Base-by-base conservation (phyloP, 2,329 filamentous ascomycete genomes). In the Trichoderma afroharzianum region DNA sequence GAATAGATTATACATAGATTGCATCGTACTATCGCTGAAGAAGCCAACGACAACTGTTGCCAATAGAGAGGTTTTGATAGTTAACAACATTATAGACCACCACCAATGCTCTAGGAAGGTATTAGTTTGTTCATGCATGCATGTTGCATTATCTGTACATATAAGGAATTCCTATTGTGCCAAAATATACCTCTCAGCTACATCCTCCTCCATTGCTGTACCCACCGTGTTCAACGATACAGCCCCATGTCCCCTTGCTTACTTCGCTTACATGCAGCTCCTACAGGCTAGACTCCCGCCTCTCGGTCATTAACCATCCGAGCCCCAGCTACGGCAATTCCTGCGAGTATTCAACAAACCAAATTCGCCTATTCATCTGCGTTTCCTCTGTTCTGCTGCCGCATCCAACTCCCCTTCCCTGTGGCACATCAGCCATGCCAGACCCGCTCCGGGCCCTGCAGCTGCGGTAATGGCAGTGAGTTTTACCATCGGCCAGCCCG, bases 401-500 rank as follows among this genome's bases (percentile, higher is more conserved):
- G 39, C 63, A 53, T 66, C 63, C 63, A 66, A 66, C 63, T 53
- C 63, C 36, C 43, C 28, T 18, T 66, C 63, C 12, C 47, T 66
- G 1, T 66, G 39, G 63, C 43, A 66, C 21, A 66, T 43, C 3
- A 66, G 18, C 63, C 63, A 66, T 14, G 63, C 63, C 7, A 66
- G 21, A 4, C 36, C 39, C 18, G 39, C 63, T n/a, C 63, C 63
- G 28, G 63, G 63, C 8, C 63, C 63, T 9, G 39, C 63, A 15
- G 47, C 30, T 32, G 33, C 24, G 12, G 63, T 66, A 21, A 66
- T 30, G 63, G 33, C 63, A 15, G 43, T 50, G 6, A 66, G 39
- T 26, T 43, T 47, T 26, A 39, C 33, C 58, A 62, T 62, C n/a
- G 58, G 58, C 58, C 58, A 62, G 21, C 58, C 18, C 15, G 58